phyloP scores from a whole-genome alignment of 2,329 filamentous ascomycete species.

The Aspergillus terreus region DNA sequence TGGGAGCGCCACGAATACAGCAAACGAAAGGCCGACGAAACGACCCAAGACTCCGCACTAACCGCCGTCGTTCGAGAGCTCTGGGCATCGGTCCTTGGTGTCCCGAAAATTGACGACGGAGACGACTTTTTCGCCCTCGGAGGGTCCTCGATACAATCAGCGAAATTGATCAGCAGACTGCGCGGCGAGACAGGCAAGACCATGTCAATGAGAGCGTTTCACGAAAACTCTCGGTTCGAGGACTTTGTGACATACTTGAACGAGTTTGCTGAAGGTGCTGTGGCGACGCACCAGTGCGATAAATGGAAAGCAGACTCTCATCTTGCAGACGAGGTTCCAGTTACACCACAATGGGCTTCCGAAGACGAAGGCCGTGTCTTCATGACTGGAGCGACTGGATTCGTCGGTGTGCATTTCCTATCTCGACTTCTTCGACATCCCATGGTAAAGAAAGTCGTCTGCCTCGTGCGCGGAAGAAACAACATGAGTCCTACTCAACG shows the following conservation, averaged over 20 bases:
- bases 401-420: constrained; percentile 73
- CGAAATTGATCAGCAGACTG: constrained; percentile 2
- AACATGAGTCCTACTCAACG: constrained; percentile 14
- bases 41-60: not conserved
- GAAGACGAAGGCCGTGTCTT: constrained; percentile 8
- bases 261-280: constrained; percentile 1
- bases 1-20: not conserved
- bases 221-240: constrained; percentile 1
- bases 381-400: constrained; percentile 80
- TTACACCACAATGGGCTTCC: constrained; percentile 3
- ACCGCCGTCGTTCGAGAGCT: not conserved
- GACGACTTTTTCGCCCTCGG: constrained; percentile 9
- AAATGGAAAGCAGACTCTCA: constrained; percentile 1
- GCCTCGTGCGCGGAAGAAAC: constrained; percentile 65
- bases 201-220: constrained; percentile 6
- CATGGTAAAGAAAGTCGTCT: constrained; percentile 56
- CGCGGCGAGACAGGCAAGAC: constrained; percentile 1
- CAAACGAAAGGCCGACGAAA: not conserved
- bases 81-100: constrained; percentile 6
- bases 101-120: not conserved
- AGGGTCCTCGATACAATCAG: constrained; percentile 8
- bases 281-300: constrained; percentile 4
- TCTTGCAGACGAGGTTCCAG: not conserved
- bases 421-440: constrained; percentile 61
- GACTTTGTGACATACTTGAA: constrained; percentile 4